Base-by-base conservation (phyloP, 306 rosid species). In the Carpinus fangiana region DNA sequence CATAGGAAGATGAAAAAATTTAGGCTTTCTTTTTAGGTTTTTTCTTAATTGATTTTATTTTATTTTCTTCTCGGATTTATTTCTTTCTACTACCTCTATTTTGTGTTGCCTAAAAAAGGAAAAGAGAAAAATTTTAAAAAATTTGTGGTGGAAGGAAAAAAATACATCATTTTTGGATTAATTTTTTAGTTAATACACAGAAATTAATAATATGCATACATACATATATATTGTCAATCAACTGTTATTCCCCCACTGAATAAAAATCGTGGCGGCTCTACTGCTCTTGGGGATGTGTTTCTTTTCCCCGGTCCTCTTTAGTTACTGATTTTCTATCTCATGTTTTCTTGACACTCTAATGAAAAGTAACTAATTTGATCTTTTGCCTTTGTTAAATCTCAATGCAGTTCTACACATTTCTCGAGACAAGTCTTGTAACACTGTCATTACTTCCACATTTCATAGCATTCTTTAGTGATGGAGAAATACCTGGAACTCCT, bases 341-440 rank as follows among this genome's bases (percentile, higher is more conserved):
- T 31, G 34, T 31, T 31, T 31, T 31, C 34, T 31, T 31, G 34
- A 31, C 34, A 31, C 34, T 31, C 3, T 31, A 31, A 31, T 31
- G 34, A 31, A 31, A 31, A 68, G 77, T 74, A 38, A 77, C 54
- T 76, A 31, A 31, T 13, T 72, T 79, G 59, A 26, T 84, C 78
- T 61, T 52, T 8, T 57, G 73, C 45, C 76, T 78, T 26, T 41
- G 26, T 79, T 77, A 56, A 51, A 73, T 87, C 80, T 38, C 76
- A 28, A 51, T 87, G 91, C 97, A 96, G 99, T 85, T 96, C 86
- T 96, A 96, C 87, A 96, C 99, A 12, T 96, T 96, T 86, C 94
- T 93, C 17, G 99, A 96, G 98, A 96, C 98, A 0, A 83, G 86
- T 86, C 90, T 91, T 12, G 99, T 96, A 89, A 89, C 99, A 47